A percentile compares a stretch with the other conserved stretches of the same genome.
These are phyloP conservation scores for Globisporangium spiculum DNA, from an alignment of 352 stramenopile species.

Conservation along the genomic window DNA sequence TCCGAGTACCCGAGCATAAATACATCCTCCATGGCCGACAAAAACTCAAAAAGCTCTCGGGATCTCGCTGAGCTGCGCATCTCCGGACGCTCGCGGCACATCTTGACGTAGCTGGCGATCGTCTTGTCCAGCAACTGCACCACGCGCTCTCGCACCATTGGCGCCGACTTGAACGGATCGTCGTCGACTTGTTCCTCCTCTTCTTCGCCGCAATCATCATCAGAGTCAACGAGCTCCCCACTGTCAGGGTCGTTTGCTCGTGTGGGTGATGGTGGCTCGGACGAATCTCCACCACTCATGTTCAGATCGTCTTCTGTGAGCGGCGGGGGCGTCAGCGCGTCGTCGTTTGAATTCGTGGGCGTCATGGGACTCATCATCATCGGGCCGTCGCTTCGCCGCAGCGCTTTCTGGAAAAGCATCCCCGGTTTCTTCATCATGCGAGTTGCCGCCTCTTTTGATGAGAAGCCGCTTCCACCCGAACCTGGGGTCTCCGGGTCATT, in stretches of 20 bases:
- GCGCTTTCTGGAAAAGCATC: slow-evolving; percentile 61
- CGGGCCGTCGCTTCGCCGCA: slow-evolving; percentile 20
- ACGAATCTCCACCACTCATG: slow-evolving; percentile 11
- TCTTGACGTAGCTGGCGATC: slow-evolving; percentile 50
- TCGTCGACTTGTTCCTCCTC: slow-evolving; percentile 15
- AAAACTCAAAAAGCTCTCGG: slow-evolving; percentile 63
- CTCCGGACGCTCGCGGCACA: slow-evolving; percentile 56
- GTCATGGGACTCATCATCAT: slow-evolving; percentile 16
- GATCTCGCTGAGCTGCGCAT: slow-evolving; percentile 67
- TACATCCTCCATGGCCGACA: slow-evolving; percentile 66
- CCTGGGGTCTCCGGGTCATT: slow-evolving; percentile 32
- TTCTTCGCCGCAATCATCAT: slow-evolving; percentile 5
- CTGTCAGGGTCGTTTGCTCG: not conserved
- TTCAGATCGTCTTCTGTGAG: slow-evolving; percentile 20
- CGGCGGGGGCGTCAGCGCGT: slow-evolving; percentile 26
- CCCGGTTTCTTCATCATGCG: slow-evolving; percentile 74
- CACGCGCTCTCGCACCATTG: slow-evolving; percentile 44
- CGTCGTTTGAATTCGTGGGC: slow-evolving; percentile 25
- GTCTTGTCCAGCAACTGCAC: slow-evolving; percentile 58
- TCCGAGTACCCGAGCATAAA: slow-evolving; percentile 62
- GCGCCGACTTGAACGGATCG: slow-evolving; percentile 14
- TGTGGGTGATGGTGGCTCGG: slow-evolving; percentile 12
- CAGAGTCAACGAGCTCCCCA: slow-evolving; percentile 1
- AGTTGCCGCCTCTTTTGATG: slow-evolving; percentile 36
- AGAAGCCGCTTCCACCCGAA: slow-evolving; percentile 6